Evolutionary conservation across 2,329 filamentous ascomycete species (phyloP).

Genomic region (Trichoderma koningiopsis): DNA sequence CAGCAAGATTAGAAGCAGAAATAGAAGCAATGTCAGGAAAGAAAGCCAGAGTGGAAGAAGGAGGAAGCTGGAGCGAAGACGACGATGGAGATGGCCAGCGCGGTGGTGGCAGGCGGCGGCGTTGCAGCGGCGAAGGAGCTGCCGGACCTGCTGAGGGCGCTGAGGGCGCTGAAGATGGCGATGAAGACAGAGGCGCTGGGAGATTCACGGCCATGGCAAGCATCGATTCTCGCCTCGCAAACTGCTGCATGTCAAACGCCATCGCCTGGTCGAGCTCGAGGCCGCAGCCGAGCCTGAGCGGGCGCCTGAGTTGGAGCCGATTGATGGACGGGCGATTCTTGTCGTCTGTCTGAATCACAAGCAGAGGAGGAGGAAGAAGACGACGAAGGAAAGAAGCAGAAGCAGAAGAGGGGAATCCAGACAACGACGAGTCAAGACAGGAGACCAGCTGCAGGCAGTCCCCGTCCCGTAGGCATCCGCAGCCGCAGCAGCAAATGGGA

Average conservation of each 20-base stretch:
- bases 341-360: background rate
- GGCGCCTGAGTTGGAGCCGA: constrained; percentile 2
- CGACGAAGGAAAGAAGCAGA: background rate
- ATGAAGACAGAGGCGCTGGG: background rate
- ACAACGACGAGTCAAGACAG: background rate
- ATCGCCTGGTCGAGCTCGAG: background rate
- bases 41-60: background rate
- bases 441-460: background rate
- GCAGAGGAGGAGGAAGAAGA: background rate
- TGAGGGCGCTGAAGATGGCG: background rate
- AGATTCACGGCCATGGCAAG: background rate
- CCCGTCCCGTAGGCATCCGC: background rate
- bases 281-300: background rate
- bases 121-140: background rate
- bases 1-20: background rate
- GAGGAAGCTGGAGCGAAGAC: background rate
- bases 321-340: constrained; percentile 1
- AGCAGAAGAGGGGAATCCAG: background rate
- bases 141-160: background rate
- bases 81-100: background rate
- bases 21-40: background rate
- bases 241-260: background rate
- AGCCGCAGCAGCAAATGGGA: background rate
- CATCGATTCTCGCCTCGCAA: background rate
- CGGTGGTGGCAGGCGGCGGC: background rate